Percentiles rank a stretch among this genome's conserved stretches.
These are phyloP conservation scores for Lindgomyces ingoldianus DNA, from an alignment of 495 filamentous ascomycete genomes.

Conservation along the genomic window DNA sequence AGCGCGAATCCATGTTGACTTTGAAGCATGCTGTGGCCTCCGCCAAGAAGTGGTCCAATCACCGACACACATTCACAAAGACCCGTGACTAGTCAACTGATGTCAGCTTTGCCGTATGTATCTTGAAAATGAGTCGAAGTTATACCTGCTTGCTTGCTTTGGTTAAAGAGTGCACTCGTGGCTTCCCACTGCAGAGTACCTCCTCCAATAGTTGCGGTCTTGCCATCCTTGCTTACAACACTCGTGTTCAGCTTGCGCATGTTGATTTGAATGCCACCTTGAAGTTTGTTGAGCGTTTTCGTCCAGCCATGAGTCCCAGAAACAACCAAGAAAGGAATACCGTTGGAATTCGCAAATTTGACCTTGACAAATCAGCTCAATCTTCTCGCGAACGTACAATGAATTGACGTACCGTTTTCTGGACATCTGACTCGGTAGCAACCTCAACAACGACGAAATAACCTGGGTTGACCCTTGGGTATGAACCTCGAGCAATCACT, in stretches of 20 bases:
- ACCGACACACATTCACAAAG: slow-evolving; percentile 10
- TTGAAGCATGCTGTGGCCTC: slow-evolving; percentile 14
- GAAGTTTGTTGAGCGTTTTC: neutral
- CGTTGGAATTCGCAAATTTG: neutral
- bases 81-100: slow-evolving; percentile 7
- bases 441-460: slow-evolving; percentile 15
- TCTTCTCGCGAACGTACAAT: neutral
- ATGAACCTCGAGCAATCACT: neutral
- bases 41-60: slow-evolving; percentile 15
- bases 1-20: slow-evolving; percentile 53
- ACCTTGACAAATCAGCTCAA: neutral
- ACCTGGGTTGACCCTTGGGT: neutral
- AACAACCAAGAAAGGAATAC: slow-evolving; percentile 13
- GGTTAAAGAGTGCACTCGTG: neutral
- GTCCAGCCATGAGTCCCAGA: slow-evolving; percentile 16
- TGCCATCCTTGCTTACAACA: neutral
- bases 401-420: slow-evolving; percentile 1
- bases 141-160: slow-evolving; percentile 16
- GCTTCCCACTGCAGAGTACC: slow-evolving; percentile 6
- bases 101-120: neutral
- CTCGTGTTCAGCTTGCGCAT: slow-evolving; percentile 8
- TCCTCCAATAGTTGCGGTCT: slow-evolving; percentile 12
- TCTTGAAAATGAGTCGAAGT: neutral
- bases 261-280: slow-evolving; percentile 6
- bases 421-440: slow-evolving; percentile 13